Evolutionary conservation across 495 filamentous ascomycete species (phyloP).

Genomic region (Xylaria longipes): DNA sequence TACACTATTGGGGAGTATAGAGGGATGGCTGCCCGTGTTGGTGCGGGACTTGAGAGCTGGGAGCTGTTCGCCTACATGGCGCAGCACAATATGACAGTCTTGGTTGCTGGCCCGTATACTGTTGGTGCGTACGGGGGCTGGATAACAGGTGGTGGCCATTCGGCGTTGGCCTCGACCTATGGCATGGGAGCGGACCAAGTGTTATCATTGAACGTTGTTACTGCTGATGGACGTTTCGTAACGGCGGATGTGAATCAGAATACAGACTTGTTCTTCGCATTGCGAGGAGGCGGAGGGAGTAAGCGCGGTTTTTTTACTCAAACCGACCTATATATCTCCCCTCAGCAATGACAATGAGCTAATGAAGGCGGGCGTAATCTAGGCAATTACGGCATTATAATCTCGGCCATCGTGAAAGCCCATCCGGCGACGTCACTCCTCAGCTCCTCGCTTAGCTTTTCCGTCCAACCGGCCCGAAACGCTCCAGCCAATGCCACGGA

Average conservation of each 20-base stretch:
- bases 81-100: slow-evolving; percentile 45
- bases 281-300: slow-evolving; percentile 65
- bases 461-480: slow-evolving; percentile 45
- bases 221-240: slow-evolving; percentile 60
- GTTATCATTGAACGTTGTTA: slow-evolving; percentile 61
- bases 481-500: slow-evolving; percentile 33
- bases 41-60: slow-evolving; percentile 52
- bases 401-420: slow-evolving; percentile 51
- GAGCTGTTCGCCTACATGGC: slow-evolving; percentile 51
- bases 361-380: background rate
- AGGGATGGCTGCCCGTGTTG: slow-evolving; percentile 53
- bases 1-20: slow-evolving; percentile 49
- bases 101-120: slow-evolving; percentile 55
- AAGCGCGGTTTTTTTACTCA: background rate
- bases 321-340: background rate
- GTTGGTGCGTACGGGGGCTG: slow-evolving; percentile 61
- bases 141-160: slow-evolving; percentile 59
- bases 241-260: slow-evolving; percentile 57
- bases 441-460: slow-evolving; percentile 35
- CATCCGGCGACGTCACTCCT: slow-evolving; percentile 38
- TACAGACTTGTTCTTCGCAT: slow-evolving; percentile 67
- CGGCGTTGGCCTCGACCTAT: slow-evolving; percentile 46
- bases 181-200: slow-evolving; percentile 62
- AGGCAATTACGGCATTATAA: slow-evolving; percentile 60
- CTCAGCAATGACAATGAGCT: background rate